Evolutionary conservation across 768 basidiomycete species (phyloP).

Genomic region (Boletus rubescentipes): DNA sequence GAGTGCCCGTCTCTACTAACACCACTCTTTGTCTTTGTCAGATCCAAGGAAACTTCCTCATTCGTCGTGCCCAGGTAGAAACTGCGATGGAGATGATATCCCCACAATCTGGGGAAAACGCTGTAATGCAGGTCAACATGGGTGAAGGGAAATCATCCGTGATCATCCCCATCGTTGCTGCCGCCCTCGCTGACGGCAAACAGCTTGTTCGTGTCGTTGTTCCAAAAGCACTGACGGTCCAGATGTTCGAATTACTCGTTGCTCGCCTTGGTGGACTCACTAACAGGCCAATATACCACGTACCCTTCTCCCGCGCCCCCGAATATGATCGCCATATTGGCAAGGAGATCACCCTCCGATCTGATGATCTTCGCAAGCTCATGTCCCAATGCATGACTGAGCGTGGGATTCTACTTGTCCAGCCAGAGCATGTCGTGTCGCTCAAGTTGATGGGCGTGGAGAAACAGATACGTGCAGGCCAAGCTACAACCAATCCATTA

Average conservation of each 20-base stretch:
- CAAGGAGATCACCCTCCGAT: neutral
- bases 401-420: slow-evolving; percentile 17
- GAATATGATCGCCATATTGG: neutral
- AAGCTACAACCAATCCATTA: too few species aligned
- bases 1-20: neutral
- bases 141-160: neutral
- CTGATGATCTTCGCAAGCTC: slow-evolving; percentile 28
- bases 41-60: slow-evolving; percentile 34
- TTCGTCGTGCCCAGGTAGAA: slow-evolving; percentile 33
- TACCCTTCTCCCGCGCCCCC: slow-evolving; percentile 46
- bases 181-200: slow-evolving; percentile 40
- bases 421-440: slow-evolving; percentile 6
- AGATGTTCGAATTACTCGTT: slow-evolving; percentile 47
- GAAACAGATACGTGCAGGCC: too few species aligned
- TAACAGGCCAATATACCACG: slow-evolving; percentile 44
- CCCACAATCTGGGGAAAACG: slow-evolving; percentile 35
- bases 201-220: slow-evolving; percentile 46
- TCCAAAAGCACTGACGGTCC: slow-evolving; percentile 40
- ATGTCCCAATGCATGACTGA: slow-evolving; percentile 35
- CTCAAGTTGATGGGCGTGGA: too few species aligned
- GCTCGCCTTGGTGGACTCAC: slow-evolving; percentile 40
- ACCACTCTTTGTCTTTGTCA: slow-evolving; percentile 7
- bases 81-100: slow-evolving; percentile 45
- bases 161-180: slow-evolving; percentile 9
- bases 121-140: slow-evolving; percentile 33